These are phyloP conservation scores for Penicillium sp. DNA, from an alignment of 2,329 filamentous ascomycete species.

Conservation along the genomic window DNA sequence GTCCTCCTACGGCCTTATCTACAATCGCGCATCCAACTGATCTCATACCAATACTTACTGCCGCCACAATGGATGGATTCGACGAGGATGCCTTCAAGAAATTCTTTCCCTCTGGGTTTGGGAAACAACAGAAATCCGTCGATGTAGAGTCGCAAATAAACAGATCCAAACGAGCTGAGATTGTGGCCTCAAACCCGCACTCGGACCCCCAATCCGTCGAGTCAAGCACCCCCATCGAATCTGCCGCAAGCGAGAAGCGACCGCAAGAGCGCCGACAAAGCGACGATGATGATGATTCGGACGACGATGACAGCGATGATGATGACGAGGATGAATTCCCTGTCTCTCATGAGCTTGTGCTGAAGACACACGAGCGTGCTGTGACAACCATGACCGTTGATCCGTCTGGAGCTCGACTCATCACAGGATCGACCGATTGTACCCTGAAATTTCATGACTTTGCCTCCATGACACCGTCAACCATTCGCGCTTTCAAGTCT, in stretches of 20 bases:
- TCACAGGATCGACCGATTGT: conserved; percentile 88
- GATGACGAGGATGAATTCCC: conserved; percentile 85
- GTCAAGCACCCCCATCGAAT: conserved; percentile 20
- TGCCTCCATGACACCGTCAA: conserved; percentile 89
- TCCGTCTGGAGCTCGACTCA: conserved; percentile 73
- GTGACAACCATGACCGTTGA: conserved; percentile 82
- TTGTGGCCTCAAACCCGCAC: conserved; percentile 27
- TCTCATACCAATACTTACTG: conserved; percentile 5
- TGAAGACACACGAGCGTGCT: conserved; percentile 86
- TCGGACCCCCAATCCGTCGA: conserved; percentile 21
- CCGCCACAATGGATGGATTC: conserved; percentile 35
- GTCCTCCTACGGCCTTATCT: conserved; percentile 5
- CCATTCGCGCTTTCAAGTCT: conserved; percentile 85
- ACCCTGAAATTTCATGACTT: conserved; percentile 92
- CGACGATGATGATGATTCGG: conserved; percentile 45
- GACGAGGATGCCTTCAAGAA: conserved; percentile 44
- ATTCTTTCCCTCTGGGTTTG: conserved; percentile 78
- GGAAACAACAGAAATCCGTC: conserved; percentile 68
- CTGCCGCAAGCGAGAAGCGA: conserved; percentile 16
- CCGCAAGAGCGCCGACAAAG: conserved; percentile 29
- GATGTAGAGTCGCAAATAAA: conserved; percentile 77
- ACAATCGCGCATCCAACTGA: conserved; percentile 3
- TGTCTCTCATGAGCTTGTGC: conserved; percentile 82
- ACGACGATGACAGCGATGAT: conserved; percentile 54
- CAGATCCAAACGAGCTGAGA: conserved; percentile 60